These are phyloP conservation scores for Lojkania enalia DNA, from an alignment of 2,329 filamentous ascomycete genomes.

Conservation along the genomic window DNA sequence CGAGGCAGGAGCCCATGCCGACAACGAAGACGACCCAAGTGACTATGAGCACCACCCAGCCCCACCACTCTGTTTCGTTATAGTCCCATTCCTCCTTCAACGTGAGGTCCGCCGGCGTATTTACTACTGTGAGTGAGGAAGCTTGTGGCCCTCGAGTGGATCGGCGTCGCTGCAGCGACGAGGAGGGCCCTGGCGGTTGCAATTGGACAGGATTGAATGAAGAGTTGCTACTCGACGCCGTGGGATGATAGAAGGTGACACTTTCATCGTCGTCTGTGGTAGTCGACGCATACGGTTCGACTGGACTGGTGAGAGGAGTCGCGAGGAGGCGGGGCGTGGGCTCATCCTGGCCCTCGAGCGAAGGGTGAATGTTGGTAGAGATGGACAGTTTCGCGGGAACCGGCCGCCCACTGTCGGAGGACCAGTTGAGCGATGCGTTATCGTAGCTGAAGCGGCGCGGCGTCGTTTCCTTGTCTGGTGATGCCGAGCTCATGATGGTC, in stretches of 20 bases:
- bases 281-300: constrained; percentile 63
- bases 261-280: constrained; percentile 85
- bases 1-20: constrained; percentile 93
- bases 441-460: constrained; percentile 46
- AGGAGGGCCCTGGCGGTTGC: constrained; percentile 20
- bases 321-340: constrained; percentile 40
- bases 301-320: constrained; percentile 54
- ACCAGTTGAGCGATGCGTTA: constrained; percentile 36
- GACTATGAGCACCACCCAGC: constrained; percentile 85
- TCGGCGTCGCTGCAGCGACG: constrained; percentile 35
- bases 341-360: constrained; percentile 18
- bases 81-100: constrained; percentile 76
- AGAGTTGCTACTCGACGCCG: constrained; percentile 48
- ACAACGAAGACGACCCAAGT: constrained; percentile 97
- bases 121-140: constrained; percentile 26
- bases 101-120: constrained; percentile 28
- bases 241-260: constrained; percentile 60
- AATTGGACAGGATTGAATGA: constrained; percentile 29
- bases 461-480: constrained; percentile 22
- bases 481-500: constrained; percentile 9
- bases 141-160: constrained; percentile 30
- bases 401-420: constrained; percentile 36
- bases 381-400: constrained; percentile 21
- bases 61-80: constrained; percentile 95
- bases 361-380: constrained; percentile 14